Evolutionary conservation across 148 eudicot genomes (phyloP).

Genomic region (Agrostemma githago): DNA sequence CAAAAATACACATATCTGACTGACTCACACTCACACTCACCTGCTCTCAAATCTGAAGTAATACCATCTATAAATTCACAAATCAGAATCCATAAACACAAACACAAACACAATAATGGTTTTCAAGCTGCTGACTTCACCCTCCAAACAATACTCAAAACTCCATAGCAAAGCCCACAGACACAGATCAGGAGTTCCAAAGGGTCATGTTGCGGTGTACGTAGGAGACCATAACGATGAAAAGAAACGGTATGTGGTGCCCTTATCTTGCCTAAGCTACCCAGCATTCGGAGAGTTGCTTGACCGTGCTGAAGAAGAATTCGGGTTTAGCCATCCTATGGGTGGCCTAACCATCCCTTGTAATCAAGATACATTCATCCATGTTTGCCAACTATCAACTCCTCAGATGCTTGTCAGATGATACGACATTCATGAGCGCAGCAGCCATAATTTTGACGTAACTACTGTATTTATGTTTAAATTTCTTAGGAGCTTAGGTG

Average conservation of each 20-base stretch:
- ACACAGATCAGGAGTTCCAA: slow-evolving; percentile 23
- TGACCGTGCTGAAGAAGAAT: slow-evolving; percentile 36
- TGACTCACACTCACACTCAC: neutral
- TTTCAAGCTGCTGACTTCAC: slow-evolving; percentile 16
- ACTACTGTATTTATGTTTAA: neutral
- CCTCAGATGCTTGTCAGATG: neutral
- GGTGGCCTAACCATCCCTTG: slow-evolving; percentile 44
- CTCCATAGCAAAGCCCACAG: slow-evolving; percentile 25
- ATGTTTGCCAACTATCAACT: slow-evolving; percentile 1
- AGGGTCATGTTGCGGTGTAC: slow-evolving; percentile 41
- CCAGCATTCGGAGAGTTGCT: slow-evolving; percentile 37
- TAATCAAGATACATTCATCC: slow-evolving; percentile 29
- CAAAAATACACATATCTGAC: neutral
- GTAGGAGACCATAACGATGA: slow-evolving; percentile 31
- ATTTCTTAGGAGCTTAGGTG: neutral
- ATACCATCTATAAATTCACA: neutral
- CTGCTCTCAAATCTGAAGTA: neutral
- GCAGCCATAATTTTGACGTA: neutral
- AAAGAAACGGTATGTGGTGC: slow-evolving; percentile 35
- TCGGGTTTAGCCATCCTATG: slow-evolving; percentile 35
- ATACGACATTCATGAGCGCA: neutral
- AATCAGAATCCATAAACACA: neutral
- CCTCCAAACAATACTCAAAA: slow-evolving; percentile 25
- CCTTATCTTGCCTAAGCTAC: slow-evolving; percentile 42
- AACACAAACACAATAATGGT: slow-evolving; percentile 7